Evolutionary conservation across 352 stramenopile genomes (phyloP), one percentile per base, ranked within the genome.

Genomic region (Phytophthora palmivora): DNA sequence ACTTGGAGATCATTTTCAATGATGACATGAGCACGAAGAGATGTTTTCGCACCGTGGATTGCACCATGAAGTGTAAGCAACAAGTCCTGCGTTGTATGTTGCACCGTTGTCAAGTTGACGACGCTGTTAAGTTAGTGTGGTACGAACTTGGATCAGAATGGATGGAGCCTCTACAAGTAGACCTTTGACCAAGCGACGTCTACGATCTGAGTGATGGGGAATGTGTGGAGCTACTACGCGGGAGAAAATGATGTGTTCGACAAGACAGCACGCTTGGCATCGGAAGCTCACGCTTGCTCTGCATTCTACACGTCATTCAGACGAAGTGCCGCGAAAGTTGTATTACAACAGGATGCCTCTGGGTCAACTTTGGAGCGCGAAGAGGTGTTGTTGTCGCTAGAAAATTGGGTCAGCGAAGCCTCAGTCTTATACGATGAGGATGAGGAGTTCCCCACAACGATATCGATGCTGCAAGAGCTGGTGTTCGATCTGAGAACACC

Each of bases 341-440:
- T 72, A 48, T n/a, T 71, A n/a, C 59, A 70, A 11, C 64, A 65
- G 36, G 58, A 61, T 26, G 28, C 56, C 16, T 53, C 55, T 47
- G 56, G 62, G 10, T 26, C 65, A 33, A 44, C 47, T n/a, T 55
- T 60, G 3, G 58, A 54, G n/a, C 30, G 51, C 6, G 56, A 72
- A 5, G 58, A 85, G 34, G 59, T 75, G 22, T 57, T 79, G 33
- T 64, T 85, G 24, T 53, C 83, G 32, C 61, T 88, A 3, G 68
- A 83, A 48, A 78, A 87, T 53, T 88, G 79, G 79, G 36, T 68
- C 18, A 64, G 77, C 19, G 79, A 88, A 18, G 61, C 55, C 8
- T 68, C 70, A 10, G 41, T 74, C 15, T 24, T 86, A 12, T 87
- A 79, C 28, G 67, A 81, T 6, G 68, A 74, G 11, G 41, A 59